phyloP scores from a whole-genome alignment of 1,284 basidiomycete species.

The Bondarzewia mesenterica region DNA sequence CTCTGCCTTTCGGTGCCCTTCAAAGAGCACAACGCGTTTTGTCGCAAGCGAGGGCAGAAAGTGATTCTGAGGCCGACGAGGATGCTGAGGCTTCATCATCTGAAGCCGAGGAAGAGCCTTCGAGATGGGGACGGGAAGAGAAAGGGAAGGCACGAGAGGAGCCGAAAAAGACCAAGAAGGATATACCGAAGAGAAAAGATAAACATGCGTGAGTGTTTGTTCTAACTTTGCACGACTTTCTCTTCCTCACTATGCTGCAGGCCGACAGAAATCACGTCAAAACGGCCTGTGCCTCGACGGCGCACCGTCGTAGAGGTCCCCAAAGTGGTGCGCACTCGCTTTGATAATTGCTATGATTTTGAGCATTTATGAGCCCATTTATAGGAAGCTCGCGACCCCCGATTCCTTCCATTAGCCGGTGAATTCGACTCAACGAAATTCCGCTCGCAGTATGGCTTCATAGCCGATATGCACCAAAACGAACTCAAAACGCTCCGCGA shows the following conservation, averaged over 20 bases:
- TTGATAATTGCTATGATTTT: background rate
- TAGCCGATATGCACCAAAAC: constrained; percentile 56
- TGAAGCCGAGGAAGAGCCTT: constrained; percentile 3
- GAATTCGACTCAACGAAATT: constrained; percentile 65
- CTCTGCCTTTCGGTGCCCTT: constrained; percentile 10
- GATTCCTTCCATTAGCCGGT: constrained; percentile 78
- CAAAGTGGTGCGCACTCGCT: constrained; percentile 41
- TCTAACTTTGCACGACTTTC: background rate
- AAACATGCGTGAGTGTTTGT: constrained; percentile 79
- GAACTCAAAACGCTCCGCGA: constrained; percentile 67
- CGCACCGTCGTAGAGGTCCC: constrained; percentile 71
- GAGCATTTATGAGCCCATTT: background rate
- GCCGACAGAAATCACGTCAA: constrained; percentile 80
- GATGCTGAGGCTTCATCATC: constrained; percentile 9
- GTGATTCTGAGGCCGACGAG: constrained; percentile 4
- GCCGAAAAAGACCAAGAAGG: constrained; percentile 32
- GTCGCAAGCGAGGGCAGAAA: constrained; percentile 5
- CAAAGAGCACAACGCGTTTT: constrained; percentile 13
- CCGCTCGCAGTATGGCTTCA: constrained; percentile 71
- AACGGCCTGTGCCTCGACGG: constrained; percentile 76
- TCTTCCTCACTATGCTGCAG: constrained; percentile 29
- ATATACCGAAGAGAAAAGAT: constrained; percentile 56
- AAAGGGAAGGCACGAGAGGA: constrained; percentile 14
- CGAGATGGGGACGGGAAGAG: background rate
- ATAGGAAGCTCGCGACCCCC: constrained; percentile 81